Percentiles rank a stretch among this genome's conserved stretches.
Evolutionary conservation across 129 eudicot genomes (phyloP).

Genomic region (Artemisia tridentata): DNA sequence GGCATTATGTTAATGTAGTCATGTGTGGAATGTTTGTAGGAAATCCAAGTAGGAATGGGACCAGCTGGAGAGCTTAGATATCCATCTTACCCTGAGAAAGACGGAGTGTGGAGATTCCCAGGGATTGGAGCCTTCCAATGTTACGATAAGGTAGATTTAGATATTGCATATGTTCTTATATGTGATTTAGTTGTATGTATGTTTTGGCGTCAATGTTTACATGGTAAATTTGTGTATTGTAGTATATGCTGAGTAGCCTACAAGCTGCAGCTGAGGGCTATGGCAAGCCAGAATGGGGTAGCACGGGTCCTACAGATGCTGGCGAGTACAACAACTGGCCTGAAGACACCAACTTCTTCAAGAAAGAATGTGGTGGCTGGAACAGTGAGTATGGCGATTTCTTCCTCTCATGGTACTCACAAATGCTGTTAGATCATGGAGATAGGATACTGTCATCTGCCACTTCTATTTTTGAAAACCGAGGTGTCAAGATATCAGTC

Average conservation of each 20-base stretch:
- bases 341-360: slow-evolving; percentile 86
- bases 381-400: slow-evolving; percentile 73
- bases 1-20: slow-evolving; percentile 1
- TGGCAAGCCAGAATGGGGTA: slow-evolving; percentile 97
- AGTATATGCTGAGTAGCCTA: slow-evolving; percentile 88
- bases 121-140: slow-evolving; percentile 99
- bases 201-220: slow-evolving; percentile 8
- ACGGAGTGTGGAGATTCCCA: slow-evolving; percentile 93
- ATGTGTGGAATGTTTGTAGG: slow-evolving; percentile 36
- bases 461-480: slow-evolving; percentile 45
- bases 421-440: slow-evolving; percentile 80
- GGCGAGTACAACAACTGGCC: slow-evolving; percentile 97
- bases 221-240: slow-evolving; percentile 24
- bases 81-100: slow-evolving; percentile 92
- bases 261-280: slow-evolving; percentile 82
- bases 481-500: slow-evolving; percentile 37
- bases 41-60: slow-evolving; percentile 99
- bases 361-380: slow-evolving; percentile 88
- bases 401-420: slow-evolving; percentile 93
- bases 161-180: not conserved
- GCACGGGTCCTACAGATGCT: slow-evolving; percentile 89
- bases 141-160: slow-evolving; percentile 73
- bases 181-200: not conserved
- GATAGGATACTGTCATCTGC: slow-evolving; percentile 67
- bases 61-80: slow-evolving; percentile 98